These are phyloP conservation scores for Persicaria maculosa DNA, from an alignment of 148 eudicot genomes.

Conservation along the genomic window DNA sequence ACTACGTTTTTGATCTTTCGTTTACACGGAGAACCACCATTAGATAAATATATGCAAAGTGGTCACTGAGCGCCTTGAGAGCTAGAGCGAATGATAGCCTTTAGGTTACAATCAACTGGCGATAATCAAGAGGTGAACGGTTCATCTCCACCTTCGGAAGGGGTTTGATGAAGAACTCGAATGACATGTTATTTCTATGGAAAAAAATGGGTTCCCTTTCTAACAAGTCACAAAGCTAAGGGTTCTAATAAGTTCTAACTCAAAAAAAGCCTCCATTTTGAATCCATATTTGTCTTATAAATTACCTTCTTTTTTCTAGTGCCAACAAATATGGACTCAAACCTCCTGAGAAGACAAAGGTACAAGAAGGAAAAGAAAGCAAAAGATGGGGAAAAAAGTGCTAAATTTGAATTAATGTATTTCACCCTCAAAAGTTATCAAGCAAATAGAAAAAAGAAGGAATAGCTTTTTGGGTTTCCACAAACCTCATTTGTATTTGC, in stretches of 20 bases:
- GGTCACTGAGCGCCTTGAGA: too few species aligned
- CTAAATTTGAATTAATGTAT: conserved; percentile 6
- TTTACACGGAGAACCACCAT: too few species aligned
- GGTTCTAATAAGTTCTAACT: too few species aligned
- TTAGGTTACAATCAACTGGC: too few species aligned
- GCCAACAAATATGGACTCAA: background rate
- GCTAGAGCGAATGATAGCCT: too few species aligned
- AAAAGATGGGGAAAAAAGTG: background rate
- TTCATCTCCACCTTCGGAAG: too few species aligned
- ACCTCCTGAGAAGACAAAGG: background rate
- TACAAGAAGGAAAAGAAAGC: background rate
- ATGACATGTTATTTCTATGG: background rate
- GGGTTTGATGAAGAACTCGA: background rate
- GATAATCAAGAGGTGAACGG: too few species aligned
- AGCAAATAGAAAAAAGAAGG: background rate
- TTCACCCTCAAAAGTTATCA: conserved; percentile 4
- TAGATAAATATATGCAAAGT: too few species aligned
- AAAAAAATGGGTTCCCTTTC: background rate
- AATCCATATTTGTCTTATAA: background rate
- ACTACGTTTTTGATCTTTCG: too few species aligned
- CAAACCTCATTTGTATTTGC: too few species aligned
- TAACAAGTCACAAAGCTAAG: too few species aligned
- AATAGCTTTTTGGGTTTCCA: background rate
- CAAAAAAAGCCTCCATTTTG: background rate
- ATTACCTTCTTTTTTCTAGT: background rate